These are phyloP conservation scores for Ascochyta pisi DNA, from an alignment of 2,329 filamentous ascomycete species.

Conservation along the genomic window DNA sequence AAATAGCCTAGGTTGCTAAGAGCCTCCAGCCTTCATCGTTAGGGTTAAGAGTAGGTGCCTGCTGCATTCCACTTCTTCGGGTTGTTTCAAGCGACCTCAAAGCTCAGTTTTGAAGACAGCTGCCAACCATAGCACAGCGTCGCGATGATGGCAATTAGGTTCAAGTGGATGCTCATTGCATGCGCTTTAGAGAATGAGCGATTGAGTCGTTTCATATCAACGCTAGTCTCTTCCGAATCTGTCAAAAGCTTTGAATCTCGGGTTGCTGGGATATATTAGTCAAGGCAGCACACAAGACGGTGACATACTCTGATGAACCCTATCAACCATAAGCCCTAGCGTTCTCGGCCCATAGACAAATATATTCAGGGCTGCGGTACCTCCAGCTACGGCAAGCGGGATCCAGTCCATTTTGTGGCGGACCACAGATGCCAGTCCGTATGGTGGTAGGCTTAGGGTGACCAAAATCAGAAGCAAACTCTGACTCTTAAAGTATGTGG, in stretches of 20 bases:
- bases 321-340: conserved; percentile 43
- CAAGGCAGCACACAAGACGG: neutral
- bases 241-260: conserved; percentile 18
- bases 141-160: conserved; percentile 47
- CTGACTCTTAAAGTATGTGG: conserved; percentile 50
- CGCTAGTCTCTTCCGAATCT: conserved; percentile 5
- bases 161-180: conserved; percentile 54
- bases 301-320: conserved; percentile 37
- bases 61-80: too few species aligned
- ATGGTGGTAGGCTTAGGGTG: conserved; percentile 43
- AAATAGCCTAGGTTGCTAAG: too few species aligned
- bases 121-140: conserved; percentile 39
- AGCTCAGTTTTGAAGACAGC: conserved; percentile 26
- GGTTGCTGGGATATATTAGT: conserved; percentile 23
- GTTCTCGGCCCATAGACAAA: conserved; percentile 48
- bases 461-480: conserved; percentile 45
- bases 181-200: conserved; percentile 47
- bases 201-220: conserved; percentile 37
- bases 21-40: too few species aligned
- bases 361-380: conserved; percentile 48
- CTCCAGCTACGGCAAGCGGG: conserved; percentile 39
- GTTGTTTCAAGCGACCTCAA: neutral
- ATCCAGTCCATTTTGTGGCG: conserved; percentile 28
- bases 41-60: too few species aligned
- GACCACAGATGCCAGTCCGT: conserved; percentile 39